Conservation (phyloP, 148 eudicot genomes). For the Polygonum aviculare region DNA sequence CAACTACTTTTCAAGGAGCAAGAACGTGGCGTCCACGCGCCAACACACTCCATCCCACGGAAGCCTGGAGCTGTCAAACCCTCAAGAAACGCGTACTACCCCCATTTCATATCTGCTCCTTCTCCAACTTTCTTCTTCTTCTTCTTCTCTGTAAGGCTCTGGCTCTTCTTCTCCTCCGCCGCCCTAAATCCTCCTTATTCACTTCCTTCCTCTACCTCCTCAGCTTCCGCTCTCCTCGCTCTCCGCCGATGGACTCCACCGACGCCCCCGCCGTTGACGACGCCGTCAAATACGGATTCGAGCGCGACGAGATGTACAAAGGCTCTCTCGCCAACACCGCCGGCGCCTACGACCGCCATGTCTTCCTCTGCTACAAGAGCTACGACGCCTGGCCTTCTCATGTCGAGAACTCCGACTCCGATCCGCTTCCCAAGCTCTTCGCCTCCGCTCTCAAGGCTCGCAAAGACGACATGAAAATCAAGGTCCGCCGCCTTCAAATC, state of each 20-base stretch:
- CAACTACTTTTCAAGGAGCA: background rate
- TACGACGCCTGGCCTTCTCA: conserved; percentile 57
- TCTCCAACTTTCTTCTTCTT: background rate
- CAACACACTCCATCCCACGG: background rate
- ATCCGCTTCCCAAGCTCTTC: conserved; percentile 65
- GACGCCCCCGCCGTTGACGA: conserved; percentile 23
- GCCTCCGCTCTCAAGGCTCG: conserved; percentile 48
- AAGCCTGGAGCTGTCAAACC: background rate
- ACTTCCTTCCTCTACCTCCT: background rate
- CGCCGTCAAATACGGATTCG: conserved; percentile 47
- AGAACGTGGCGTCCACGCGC: conserved; percentile 4
- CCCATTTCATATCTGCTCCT: background rate
- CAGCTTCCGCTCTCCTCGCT: background rate
- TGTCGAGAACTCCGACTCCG: conserved; percentile 55
- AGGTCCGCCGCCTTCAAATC: conserved; percentile 16
- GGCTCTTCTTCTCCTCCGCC: conserved; percentile 5
- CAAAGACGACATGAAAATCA: conserved; percentile 38
- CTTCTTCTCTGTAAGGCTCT: background rate
- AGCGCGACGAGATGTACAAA: conserved; percentile 59
- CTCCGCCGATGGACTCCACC: conserved; percentile 15
- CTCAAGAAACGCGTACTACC: background rate
- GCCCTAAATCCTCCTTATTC: background rate
- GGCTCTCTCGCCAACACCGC: conserved; percentile 42
- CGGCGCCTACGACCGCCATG: conserved; percentile 52
- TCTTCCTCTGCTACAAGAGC: conserved; percentile 62